Conservation (phyloP, 768 basidiomycete species). For the Piloderma croceum region DNA sequence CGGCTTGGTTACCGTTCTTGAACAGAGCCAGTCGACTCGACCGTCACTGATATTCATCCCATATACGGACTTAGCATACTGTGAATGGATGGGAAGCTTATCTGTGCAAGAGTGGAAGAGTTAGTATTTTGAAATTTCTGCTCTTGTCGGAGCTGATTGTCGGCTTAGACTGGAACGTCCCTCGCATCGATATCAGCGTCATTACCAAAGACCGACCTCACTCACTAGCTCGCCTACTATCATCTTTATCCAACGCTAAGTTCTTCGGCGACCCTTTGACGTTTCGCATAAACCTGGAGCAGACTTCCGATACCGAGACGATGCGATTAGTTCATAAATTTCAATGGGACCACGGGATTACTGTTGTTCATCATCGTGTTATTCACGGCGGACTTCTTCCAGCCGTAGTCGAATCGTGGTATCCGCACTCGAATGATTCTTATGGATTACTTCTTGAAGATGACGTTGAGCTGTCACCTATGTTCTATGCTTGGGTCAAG, state of each 20-base stretch:
- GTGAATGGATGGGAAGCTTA: conserved; percentile 60
- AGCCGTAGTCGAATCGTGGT: conserved; percentile 88
- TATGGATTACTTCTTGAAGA: conserved; percentile 83
- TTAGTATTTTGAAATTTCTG: conserved; percentile 26
- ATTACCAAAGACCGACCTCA: conserved; percentile 73
- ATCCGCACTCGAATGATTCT: conserved; percentile 63
- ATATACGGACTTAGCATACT: conserved; percentile 42
- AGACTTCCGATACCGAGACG: conserved; percentile 62
- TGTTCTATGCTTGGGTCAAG: conserved; percentile 84
- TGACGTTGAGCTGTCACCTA: conserved; percentile 77
- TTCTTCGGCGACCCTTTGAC: conserved; percentile 68
- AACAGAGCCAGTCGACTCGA: conserved; percentile 18
- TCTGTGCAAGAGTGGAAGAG: conserved; percentile 54
- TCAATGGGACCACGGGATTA: conserved; percentile 54
- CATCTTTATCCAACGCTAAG: conserved; percentile 49
- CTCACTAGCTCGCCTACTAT: conserved; percentile 63
- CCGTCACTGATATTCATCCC: conserved; percentile 40
- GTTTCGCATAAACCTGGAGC: conserved; percentile 70
- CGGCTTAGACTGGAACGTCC: conserved; percentile 64
- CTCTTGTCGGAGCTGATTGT: too few species aligned
- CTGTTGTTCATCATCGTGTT: conserved; percentile 65
- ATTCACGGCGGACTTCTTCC: conserved; percentile 76
- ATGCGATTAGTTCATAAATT: conserved; percentile 43
- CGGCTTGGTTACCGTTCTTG: conserved; percentile 14
- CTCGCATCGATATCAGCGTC: conserved; percentile 62